Evolutionary conservation across 2,329 filamentous ascomycete species (phyloP).

Genomic region (Lecanoromycetidae sp.): DNA sequence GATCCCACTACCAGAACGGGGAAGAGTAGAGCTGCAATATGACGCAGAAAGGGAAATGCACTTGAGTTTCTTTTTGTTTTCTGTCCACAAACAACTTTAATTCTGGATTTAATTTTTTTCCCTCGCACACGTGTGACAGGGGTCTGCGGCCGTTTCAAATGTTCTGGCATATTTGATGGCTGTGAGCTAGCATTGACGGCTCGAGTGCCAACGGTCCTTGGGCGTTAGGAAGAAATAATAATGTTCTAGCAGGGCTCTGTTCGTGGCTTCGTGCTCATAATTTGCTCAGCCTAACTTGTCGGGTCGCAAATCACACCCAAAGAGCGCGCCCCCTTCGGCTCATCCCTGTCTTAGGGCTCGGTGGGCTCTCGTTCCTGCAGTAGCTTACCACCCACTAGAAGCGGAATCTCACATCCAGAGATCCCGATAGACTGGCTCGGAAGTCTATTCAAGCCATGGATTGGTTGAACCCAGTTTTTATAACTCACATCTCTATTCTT

Average conservation of each 20-base stretch:
- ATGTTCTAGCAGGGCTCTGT: slow-evolving; percentile 3
- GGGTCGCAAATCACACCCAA: not conserved
- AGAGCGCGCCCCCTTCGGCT: not conserved
- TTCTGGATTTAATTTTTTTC: not conserved
- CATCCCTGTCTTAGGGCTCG: too few species aligned
- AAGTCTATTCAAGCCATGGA: not conserved
- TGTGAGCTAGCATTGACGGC: not conserved
- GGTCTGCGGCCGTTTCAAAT: slow-evolving; percentile 12
- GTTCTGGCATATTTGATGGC: slow-evolving; percentile 2
- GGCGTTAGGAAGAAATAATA: not conserved
- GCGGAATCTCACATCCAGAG: slow-evolving; percentile 5
- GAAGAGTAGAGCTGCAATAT: slow-evolving; percentile 1
- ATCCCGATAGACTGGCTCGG: not conserved
- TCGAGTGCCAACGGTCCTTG: not conserved
- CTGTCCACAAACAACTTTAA: not conserved
- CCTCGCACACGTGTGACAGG: too few species aligned
- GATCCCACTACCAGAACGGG: slow-evolving; percentile 2
- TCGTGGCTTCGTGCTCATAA: not conserved
- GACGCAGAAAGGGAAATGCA: slow-evolving; percentile 9
- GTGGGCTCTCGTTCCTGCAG: slow-evolving; percentile 3
- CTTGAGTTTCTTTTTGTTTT: not conserved
- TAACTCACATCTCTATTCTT: not conserved
- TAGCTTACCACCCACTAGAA: slow-evolving; percentile 1
- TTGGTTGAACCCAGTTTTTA: not conserved
- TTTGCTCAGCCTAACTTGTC: too few species aligned